Percentiles rank a stretch among this genome's conserved stretches.
These are phyloP conservation scores for Globisporangium echinulatum DNA, from an alignment of 352 stramenopile species.

Conservation along the genomic window DNA sequence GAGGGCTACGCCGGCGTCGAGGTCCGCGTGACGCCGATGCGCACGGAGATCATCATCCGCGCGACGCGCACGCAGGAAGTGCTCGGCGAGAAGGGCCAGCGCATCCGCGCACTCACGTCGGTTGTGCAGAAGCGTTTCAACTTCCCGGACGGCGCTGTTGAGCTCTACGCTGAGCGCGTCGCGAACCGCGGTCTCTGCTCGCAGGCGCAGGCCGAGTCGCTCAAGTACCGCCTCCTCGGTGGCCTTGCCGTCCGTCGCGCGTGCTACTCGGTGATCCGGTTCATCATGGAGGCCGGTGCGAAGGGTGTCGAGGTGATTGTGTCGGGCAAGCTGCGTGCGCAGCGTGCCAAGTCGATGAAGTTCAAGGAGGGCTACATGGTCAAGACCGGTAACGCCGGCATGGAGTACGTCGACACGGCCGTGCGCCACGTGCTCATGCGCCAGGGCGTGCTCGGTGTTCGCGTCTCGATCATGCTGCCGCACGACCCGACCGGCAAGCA, in stretches of 20 bases:
- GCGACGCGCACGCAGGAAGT: slow-evolving; percentile 98
- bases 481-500: slow-evolving; percentile 96
- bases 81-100: slow-evolving; percentile 98
- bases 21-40: slow-evolving; percentile 97
- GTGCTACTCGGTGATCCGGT: slow-evolving; percentile 98
- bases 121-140: slow-evolving; percentile 99
- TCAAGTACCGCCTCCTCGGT: slow-evolving; percentile 99
- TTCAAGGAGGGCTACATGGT: slow-evolving; percentile 99
- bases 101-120: slow-evolving; percentile 98
- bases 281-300: slow-evolving; percentile 98
- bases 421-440: slow-evolving; percentile 99
- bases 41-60: slow-evolving; percentile 99
- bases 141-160: slow-evolving; percentile 92
- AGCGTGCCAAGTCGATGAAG: slow-evolving; percentile 99
- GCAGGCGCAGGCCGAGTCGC: slow-evolving; percentile 97
- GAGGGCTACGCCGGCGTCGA: slow-evolving; percentile 98
- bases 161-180: slow-evolving; percentile 99
- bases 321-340: slow-evolving; percentile 97
- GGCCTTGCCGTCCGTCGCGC: slow-evolving; percentile 97
- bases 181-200: slow-evolving; percentile 98
- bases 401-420: slow-evolving; percentile 98
- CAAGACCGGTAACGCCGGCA: slow-evolving; percentile 98
- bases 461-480: slow-evolving; percentile 99
- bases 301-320: slow-evolving; percentile 99
- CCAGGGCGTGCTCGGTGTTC: slow-evolving; percentile 99